These are phyloP conservation scores for Magnolia officinalis DNA, from an alignment of 164 flowering plant species.

Conservation along the genomic window DNA sequence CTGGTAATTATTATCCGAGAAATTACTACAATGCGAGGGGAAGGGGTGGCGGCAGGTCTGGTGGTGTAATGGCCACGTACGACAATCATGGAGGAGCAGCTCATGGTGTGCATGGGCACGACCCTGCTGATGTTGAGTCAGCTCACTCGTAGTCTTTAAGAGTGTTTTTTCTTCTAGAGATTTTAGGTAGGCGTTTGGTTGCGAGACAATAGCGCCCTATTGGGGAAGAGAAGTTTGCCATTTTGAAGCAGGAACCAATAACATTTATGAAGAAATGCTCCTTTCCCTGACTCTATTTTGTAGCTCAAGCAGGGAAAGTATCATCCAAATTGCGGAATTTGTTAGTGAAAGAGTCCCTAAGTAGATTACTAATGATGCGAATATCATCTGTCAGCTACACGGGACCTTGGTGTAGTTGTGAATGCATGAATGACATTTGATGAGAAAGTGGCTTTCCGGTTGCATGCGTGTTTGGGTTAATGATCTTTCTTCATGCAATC, in stretches of 20 bases:
- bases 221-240: not conserved
- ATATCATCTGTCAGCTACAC: too few species aligned
- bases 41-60: constrained; percentile 49
- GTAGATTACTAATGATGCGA: not conserved
- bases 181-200: not conserved
- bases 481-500: too few species aligned
- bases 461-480: too few species aligned
- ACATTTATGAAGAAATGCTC: not conserved
- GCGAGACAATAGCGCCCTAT: not conserved
- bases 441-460: not conserved
- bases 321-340: not conserved
- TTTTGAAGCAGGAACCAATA: not conserved
- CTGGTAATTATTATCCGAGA: constrained; percentile 48
- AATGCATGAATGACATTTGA: not conserved
- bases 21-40: constrained; percentile 47
- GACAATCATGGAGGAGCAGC: constrained; percentile 36
- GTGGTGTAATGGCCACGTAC: constrained; percentile 40
- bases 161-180: not conserved
- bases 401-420: not conserved
- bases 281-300: not conserved
- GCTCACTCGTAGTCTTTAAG: constrained; percentile 18
- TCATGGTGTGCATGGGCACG: constrained; percentile 25
- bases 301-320: not conserved
- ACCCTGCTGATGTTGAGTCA: constrained; percentile 26
- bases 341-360: not conserved